Conservation (phyloP, 345 rosid species). For the Linum usitatissimum region DNA sequence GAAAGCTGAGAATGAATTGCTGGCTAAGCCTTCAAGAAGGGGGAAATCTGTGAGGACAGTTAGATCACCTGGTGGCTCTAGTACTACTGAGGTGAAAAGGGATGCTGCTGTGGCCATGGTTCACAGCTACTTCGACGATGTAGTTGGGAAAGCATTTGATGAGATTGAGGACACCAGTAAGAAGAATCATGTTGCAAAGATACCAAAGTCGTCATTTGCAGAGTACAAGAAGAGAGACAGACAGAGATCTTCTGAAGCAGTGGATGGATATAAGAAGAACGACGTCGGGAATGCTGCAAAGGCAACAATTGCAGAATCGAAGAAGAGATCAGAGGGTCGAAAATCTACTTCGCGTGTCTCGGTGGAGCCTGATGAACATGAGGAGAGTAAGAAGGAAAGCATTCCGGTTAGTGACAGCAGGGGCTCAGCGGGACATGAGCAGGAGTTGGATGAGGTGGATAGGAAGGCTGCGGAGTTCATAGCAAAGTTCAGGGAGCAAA, state of each 20-base stretch:
- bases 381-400: slow-evolving; percentile 19
- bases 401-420: slow-evolving; percentile 12
- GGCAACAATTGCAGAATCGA: slow-evolving; percentile 8
- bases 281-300: background rate
- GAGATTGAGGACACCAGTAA: slow-evolving; percentile 14
- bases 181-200: slow-evolving; percentile 12
- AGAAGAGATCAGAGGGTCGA: slow-evolving; percentile 12
- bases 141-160: slow-evolving; percentile 8
- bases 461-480: slow-evolving; percentile 88
- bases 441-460: slow-evolving; percentile 58
- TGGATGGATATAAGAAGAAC: background rate
- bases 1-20: slow-evolving; percentile 9
- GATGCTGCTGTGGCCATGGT: slow-evolving; percentile 18
- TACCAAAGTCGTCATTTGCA: background rate
- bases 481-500: slow-evolving; percentile 83
- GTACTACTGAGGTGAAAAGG: slow-evolving; percentile 15
- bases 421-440: slow-evolving; percentile 31
- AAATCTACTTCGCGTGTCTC: slow-evolving; percentile 11
- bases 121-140: slow-evolving; percentile 16
- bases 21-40: slow-evolving; percentile 28
- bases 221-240: slow-evolving; percentile 14
- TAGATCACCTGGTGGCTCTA: slow-evolving; percentile 23
- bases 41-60: slow-evolving; percentile 70
- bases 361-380: slow-evolving; percentile 12
- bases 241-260: slow-evolving; percentile 5